Base-by-base conservation (phyloP, 257 asterid species). In the Solanum chilense region DNA sequence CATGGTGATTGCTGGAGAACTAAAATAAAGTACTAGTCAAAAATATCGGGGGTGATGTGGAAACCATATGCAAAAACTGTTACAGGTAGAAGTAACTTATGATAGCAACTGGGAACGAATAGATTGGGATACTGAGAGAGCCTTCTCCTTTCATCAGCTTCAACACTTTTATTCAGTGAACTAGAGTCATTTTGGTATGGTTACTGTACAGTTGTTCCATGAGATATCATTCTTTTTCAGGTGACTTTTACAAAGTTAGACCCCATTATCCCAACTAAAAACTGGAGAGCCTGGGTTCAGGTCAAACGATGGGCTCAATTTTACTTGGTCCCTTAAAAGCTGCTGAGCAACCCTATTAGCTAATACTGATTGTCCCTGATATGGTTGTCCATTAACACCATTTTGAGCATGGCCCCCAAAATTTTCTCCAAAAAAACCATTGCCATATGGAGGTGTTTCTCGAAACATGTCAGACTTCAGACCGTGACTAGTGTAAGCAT, bases 291-390 rank as follows among this genome's bases (percentile, higher is more conserved):
- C 88, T 6, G 89, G 91, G 73, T 87, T 89, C 13, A 69, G 87
- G 86, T 90, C 94, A 60, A 88, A 41, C 47, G 47, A 80, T 44
- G 83, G 86, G 90, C 86, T 85, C 62, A 88, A 64, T 69, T 85
- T 91, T 75, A 88, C 88, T 7, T 92, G 93, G 41, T 90, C 91
- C 87, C 90, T 89, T 87, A 90, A 76, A 9, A 93, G 90, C 90
- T 90, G 92, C 85, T 86, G 93, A 15, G 96, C 91, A 45, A 90
- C 93, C 66, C 91, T 88, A 74, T 91, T 89, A 21, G 95, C 93
- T 75, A 91, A 89, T 58, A 81, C 86, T 31, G 90, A 89, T 87
- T 91, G 92, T 47, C 89, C 90, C 37, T 84, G 88, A 81, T 88
- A 90, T 21, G 80, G 52, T 86, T 91, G 87, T n/a, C 87, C 91